Percentiles rank a stretch among this genome's conserved stretches.
Conservation (phyloP, 805 yeast species). For the Teunomyces lycoperdinae region DNA sequence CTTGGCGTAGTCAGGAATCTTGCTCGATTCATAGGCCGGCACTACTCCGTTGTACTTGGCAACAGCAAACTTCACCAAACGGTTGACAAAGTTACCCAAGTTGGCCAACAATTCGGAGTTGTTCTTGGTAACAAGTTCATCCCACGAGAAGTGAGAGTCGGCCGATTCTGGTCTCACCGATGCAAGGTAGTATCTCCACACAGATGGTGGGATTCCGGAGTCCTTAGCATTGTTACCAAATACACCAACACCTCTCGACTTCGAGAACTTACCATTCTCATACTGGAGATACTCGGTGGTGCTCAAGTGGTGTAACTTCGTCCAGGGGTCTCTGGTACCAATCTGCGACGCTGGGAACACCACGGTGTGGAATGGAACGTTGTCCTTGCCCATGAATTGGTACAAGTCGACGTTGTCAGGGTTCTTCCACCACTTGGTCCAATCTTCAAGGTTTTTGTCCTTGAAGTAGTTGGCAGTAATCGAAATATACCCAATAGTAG, state of each 20-base stretch:
- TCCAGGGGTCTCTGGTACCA: constrained; percentile 89
- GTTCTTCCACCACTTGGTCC: constrained; percentile 93
- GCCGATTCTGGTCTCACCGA: constrained; percentile 92
- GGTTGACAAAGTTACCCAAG: constrained; percentile 94
- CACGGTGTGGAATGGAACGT: constrained; percentile 97
- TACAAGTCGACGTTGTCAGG: constrained; percentile 86
- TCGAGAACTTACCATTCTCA: constrained; percentile 97
- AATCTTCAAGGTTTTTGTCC: constrained; percentile 40
- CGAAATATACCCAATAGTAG: constrained; percentile 93
- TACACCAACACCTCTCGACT: constrained; percentile 97
- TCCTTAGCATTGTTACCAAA: constrained; percentile 97
- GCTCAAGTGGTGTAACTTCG: constrained; percentile 82
- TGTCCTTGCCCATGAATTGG: constrained; percentile 99
- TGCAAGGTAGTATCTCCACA: constrained; percentile 96
- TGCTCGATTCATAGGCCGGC: constrained; percentile 57
- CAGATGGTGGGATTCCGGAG: constrained; percentile 85
- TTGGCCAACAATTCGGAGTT: constrained; percentile 93
- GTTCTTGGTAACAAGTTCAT: constrained; percentile 89
- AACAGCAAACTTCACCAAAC: constrained; percentile 83
- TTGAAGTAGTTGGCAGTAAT: constrained; percentile 86
- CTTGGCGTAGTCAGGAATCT: constrained; percentile 45
- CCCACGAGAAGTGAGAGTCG: constrained; percentile 97
- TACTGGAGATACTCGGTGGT: constrained; percentile 97
- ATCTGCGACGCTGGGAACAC: constrained; percentile 92
- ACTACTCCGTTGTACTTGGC: constrained; percentile 91